These are phyloP conservation scores for Fusarium haematococcum DNA, from an alignment of 2,329 filamentous ascomycete genomes.

Conservation along the genomic window DNA sequence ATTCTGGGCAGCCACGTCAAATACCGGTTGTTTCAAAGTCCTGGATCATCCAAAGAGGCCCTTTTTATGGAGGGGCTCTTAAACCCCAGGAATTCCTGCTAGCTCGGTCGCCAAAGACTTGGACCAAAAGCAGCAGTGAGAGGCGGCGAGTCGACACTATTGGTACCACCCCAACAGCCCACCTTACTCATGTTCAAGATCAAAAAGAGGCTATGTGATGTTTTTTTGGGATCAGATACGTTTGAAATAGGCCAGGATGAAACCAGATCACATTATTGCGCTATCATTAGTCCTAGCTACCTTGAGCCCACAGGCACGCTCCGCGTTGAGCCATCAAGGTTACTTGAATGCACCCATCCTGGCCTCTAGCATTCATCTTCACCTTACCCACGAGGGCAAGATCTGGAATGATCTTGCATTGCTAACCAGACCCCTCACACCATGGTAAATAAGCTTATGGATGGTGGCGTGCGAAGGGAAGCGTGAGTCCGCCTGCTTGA, in stretches of 20 bases:
- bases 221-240: not conserved
- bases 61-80: not conserved
- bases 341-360: not conserved
- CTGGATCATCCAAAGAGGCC: not conserved
- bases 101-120: not conserved
- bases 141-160: not conserved
- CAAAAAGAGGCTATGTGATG: not conserved
- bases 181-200: not conserved
- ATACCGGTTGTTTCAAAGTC: not conserved
- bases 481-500: not conserved
- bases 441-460: not conserved
- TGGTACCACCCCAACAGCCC: not conserved
- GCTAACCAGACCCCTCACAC: not conserved
- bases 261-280: not conserved
- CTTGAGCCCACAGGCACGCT: not conserved
- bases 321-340: not conserved
- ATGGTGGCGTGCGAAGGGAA: not conserved
- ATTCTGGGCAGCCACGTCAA: not conserved
- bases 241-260: not conserved
- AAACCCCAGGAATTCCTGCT: not conserved
- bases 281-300: not conserved
- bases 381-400: not conserved
- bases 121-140: not conserved
- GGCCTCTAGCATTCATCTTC: not conserved
- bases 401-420: not conserved